phyloP scores from a whole-genome alignment of 768 basidiomycete genomes.

The Pisolithus microcarpus region DNA sequence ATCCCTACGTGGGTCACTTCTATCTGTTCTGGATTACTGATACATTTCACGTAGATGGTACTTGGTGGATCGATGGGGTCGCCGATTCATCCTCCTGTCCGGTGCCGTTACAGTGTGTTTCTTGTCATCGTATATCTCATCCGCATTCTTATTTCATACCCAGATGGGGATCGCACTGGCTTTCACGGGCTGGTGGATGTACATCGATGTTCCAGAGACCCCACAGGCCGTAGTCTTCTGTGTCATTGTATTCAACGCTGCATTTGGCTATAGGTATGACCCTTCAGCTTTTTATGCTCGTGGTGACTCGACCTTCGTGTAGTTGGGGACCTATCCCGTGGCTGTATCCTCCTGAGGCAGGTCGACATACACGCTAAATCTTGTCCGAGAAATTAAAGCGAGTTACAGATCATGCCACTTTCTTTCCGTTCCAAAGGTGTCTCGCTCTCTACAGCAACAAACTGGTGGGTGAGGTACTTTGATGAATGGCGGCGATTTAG shows the following conservation, averaged over 20 bases:
- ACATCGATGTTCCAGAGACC: constrained; percentile 78
- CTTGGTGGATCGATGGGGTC: constrained; percentile 86
- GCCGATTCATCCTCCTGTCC: constrained; percentile 77
- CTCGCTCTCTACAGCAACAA: constrained; percentile 86
- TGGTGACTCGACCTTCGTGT: constrained; percentile 2
- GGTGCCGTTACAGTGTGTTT: constrained; percentile 70
- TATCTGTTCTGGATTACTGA: constrained; percentile 3
- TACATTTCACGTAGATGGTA: constrained; percentile 61
- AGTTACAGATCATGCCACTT: constrained; percentile 77
- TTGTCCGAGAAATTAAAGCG: constrained; percentile 2
- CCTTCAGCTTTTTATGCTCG: not conserved
- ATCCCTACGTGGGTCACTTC: constrained; percentile 64
- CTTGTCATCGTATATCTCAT: constrained; percentile 2
- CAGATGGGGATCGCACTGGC: constrained; percentile 80
- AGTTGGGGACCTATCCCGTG: constrained; percentile 88
- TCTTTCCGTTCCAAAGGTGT: constrained; percentile 92
- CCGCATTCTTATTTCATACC: constrained; percentile 1
- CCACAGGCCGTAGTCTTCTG: constrained; percentile 82
- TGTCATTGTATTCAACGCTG: constrained; percentile 90
- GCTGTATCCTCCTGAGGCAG: constrained; percentile 81
- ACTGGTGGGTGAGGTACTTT: constrained; percentile 34
- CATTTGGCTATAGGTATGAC: constrained; percentile 76
- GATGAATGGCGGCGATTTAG: constrained; percentile 7
- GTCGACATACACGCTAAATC: constrained; percentile 2
- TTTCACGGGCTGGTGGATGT: constrained; percentile 90